Base-by-base conservation (phyloP, 768 basidiomycete species). In the Phaeotremella fagi region DNA sequence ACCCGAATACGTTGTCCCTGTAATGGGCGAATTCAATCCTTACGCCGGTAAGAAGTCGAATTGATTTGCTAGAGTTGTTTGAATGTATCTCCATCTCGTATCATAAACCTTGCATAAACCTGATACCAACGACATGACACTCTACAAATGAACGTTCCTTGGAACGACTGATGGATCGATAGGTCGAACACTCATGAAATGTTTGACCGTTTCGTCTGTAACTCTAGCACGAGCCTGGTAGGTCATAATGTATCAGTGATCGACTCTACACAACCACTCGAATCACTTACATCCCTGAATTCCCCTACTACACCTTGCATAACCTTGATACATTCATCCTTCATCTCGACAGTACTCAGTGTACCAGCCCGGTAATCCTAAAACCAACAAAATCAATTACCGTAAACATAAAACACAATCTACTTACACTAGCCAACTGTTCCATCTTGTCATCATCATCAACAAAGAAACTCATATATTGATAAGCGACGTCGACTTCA, bases 401-500 rank as follows among this genome's bases (percentile, higher is more conserved):
- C 15, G 24, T 22, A 54, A 45, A 26, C 41, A 16, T 45, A 18
- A 2, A 22, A 42, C 38, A 15, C 20, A 28, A 29, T 3, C 25
- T 1, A 68, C 83, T 56, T 61, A 90, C 92, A 77, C 83, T 82
- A 27, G 84, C 88, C 47, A 97, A 73, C 63, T 77, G 78, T 58
- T 80, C 82, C 54, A 95, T 78, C 76, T 88, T 86, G n/a, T 83
- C 87, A 55, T 98, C 95, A 64, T 95, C 88, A 1, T 97, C 92
- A 71, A 95, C 77, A 75, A 98, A 95, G 81, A 98, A 98, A 11
- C 83, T 81, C 59, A 99, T 72, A 74, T 95, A 99, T 76, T 97
- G 92, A 75, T 90, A 98, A 52, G 85, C 81, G 50, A 99, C 89
- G 73, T 99, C 95, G 18, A 98, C 90, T 48, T 97, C 90, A 0